Percentiles rank a stretch among this genome's conserved stretches.
phyloP scores from a whole-genome alignment of 2,329 filamentous ascomycete species.

The Botrytis hyacinthi region DNA sequence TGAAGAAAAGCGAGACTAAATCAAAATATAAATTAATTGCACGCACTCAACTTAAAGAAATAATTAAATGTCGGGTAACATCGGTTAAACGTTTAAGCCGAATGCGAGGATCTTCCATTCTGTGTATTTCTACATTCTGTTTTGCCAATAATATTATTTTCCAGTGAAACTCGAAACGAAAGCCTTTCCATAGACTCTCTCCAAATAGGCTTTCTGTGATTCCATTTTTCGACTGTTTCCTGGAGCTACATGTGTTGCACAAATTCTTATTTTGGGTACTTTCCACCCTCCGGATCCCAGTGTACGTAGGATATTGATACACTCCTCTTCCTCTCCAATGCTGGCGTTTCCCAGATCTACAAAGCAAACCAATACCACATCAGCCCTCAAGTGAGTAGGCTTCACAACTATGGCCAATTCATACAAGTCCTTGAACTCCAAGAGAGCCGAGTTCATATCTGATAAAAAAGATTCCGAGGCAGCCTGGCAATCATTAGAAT shows the following conservation, averaged over 20 bases:
- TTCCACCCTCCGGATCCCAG: not conserved
- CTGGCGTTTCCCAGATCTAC: not conserved
- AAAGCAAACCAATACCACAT: not conserved
- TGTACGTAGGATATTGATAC: not conserved
- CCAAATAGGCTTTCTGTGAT: not conserved
- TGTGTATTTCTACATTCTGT: not conserved
- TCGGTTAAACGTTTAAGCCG: not conserved
- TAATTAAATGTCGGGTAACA: not conserved
- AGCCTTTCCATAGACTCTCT: not conserved
- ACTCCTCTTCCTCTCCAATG: not conserved
- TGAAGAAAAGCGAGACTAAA: accelerated
- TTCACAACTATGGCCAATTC: not conserved
- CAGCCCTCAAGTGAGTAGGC: not conserved
- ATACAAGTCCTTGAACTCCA: not conserved
- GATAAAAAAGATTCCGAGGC: not conserved
- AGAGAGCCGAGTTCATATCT: not conserved
- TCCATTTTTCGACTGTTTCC: not conserved
- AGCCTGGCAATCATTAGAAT: not conserved
- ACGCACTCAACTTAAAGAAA: accelerated
- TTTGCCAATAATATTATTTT: not conserved
- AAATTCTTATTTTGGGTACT: not conserved
- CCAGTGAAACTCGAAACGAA: not conserved
- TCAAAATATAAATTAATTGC: not conserved
- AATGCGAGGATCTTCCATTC: not conserved
- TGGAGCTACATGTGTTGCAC: not conserved